Conservation (phyloP, 2,329 filamentous ascomycete genomes). For the Colletotrichum horii region DNA sequence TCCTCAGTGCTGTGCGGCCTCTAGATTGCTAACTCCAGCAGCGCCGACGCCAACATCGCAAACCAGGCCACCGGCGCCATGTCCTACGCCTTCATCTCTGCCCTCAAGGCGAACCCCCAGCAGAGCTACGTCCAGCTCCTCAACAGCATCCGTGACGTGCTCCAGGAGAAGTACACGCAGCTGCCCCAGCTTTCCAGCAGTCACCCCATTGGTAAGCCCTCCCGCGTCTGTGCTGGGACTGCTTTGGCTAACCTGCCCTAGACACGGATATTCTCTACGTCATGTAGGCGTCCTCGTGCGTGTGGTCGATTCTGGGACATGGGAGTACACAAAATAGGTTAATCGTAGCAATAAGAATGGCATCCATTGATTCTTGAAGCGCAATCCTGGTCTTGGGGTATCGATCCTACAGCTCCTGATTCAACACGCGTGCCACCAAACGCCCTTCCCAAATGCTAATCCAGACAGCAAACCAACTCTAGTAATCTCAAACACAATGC, state of each 20-base stretch:
- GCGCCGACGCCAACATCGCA: conserved; percentile 87
- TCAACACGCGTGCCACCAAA: neutral
- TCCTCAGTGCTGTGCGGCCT: neutral
- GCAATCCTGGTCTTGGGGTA: neutral
- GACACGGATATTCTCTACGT: conserved; percentile 20
- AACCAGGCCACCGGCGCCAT: conserved; percentile 95
- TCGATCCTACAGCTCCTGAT: neutral
- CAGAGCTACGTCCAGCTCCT: conserved; percentile 96
- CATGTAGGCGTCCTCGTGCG: neutral
- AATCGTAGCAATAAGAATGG: neutral
- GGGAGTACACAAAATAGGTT: neutral
- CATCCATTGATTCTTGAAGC: neutral
- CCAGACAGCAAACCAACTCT: neutral
- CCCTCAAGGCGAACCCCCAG: conserved; percentile 89
- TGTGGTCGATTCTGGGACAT: neutral
- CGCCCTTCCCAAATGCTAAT: neutral
- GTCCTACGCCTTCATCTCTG: conserved; percentile 95
- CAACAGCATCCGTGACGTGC: conserved; percentile 91
- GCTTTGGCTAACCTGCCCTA: neutral
- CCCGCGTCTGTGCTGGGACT: neutral
- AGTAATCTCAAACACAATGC: neutral
- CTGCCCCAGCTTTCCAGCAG: conserved; percentile 97
- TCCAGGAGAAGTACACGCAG: conserved; percentile 86
- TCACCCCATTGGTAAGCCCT: conserved; percentile 83
- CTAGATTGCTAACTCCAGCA: conserved; percentile 37